These are phyloP conservation scores for Lophium mytilinum DNA, from an alignment of 495 filamentous ascomycete species.

Conservation along the genomic window DNA sequence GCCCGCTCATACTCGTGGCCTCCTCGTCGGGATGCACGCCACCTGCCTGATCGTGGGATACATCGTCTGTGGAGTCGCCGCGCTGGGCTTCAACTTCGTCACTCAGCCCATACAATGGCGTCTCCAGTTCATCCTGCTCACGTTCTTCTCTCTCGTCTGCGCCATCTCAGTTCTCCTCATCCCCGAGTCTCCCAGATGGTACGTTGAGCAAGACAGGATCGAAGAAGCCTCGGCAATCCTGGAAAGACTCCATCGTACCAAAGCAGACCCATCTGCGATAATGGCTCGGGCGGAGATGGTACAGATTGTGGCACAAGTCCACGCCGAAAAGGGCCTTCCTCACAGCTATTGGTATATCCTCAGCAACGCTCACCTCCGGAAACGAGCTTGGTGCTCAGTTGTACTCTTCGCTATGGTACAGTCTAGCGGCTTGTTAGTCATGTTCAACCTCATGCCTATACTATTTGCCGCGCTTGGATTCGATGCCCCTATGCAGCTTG, in stretches of 20 bases:
- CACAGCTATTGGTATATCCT: not conserved
- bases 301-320: not conserved
- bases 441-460: not conserved
- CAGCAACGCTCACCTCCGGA: not conserved
- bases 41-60: not conserved
- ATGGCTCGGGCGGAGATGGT: not conserved
- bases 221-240: not conserved
- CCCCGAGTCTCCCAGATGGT: not conserved
- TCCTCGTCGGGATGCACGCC: constrained; percentile 16
- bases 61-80: not conserved
- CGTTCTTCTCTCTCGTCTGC: not conserved
- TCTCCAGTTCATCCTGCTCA: not conserved
- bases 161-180: not conserved
- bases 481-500: not conserved
- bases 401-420: not conserved
- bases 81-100: not conserved
- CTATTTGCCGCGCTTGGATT: not conserved
- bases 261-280: not conserved
- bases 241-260: not conserved
- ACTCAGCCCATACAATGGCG: not conserved
- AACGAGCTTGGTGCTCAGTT: not conserved
- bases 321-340: not conserved
- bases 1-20: constrained; percentile 23
- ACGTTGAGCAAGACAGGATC: not conserved
- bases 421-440: not conserved